Evolutionary conservation across 78 protist genomes (phyloP).

Genomic region (Dictyostelium citrinum): DNA sequence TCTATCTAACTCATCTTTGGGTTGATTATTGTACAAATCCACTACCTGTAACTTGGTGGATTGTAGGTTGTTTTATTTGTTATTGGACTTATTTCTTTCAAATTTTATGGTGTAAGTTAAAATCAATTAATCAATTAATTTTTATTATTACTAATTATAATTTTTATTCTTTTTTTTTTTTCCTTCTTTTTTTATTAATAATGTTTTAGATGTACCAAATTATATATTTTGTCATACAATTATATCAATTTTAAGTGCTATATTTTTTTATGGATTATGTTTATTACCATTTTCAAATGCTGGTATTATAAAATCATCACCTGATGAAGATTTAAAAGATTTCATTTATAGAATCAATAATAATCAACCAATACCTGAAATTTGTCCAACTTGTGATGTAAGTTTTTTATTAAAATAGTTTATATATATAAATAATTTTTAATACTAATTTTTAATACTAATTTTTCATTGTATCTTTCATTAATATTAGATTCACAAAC

Average conservation of each 20-base stretch:
- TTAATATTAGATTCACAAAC: slow-evolving; percentile 48
- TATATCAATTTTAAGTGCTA: slow-evolving; percentile 25
- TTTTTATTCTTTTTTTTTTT: background rate
- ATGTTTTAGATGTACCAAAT: slow-evolving; percentile 10
- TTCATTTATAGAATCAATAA: slow-evolving; percentile 8
- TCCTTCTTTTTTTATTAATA: no score
- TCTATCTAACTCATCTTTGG: slow-evolving; percentile 18
- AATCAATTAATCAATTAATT: no score
- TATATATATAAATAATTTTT: background rate
- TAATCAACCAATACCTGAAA: background rate
- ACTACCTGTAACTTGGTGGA: slow-evolving; percentile 68
- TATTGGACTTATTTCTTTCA: slow-evolving; percentile 49
- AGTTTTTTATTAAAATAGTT: background rate
- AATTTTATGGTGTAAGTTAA: slow-evolving; percentile 15
- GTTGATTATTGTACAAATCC: background rate
- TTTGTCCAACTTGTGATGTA: slow-evolving; percentile 57
- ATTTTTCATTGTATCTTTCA: background rate
- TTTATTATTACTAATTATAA: background rate
- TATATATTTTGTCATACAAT: slow-evolving; percentile 8
- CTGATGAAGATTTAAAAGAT: slow-evolving; percentile 27
- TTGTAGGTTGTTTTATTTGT: slow-evolving; percentile 52
- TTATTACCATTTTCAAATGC: slow-evolving; percentile 64
- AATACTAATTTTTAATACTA: background rate
- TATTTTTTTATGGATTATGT: slow-evolving; percentile 26
- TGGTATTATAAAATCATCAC: slow-evolving; percentile 43